These are phyloP conservation scores for Pythium grandisporangium DNA, from an alignment of 352 stramenopile species.

Conservation along the genomic window DNA sequence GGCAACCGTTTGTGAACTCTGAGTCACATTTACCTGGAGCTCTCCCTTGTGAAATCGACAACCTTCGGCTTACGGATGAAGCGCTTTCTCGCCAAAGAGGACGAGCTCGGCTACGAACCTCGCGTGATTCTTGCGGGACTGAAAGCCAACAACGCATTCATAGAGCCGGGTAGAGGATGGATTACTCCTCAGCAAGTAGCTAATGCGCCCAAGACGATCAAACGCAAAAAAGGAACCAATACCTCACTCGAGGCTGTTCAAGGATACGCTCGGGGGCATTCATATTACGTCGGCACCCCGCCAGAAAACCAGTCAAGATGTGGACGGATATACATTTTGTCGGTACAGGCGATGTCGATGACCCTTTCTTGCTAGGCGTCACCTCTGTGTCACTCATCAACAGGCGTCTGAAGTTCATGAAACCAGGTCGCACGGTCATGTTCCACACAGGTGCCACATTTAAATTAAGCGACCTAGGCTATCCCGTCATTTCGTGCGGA, in stretches of 20 bases:
- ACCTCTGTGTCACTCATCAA: background rate
- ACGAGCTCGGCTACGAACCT: background rate
- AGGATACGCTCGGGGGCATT: background rate
- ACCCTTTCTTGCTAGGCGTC: background rate
- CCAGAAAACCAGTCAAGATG: too few species aligned
- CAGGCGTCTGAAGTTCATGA: background rate
- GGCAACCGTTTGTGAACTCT: background rate
- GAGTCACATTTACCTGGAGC: too few species aligned
- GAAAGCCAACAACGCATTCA: background rate
- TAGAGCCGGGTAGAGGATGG: background rate
- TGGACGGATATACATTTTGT: too few species aligned
- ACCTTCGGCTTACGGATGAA: background rate
- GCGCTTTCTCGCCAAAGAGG: background rate
- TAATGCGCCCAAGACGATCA: background rate
- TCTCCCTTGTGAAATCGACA: too few species aligned
- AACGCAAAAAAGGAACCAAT: background rate
- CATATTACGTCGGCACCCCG: background rate
- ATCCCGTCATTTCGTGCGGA: constrained; percentile 4
- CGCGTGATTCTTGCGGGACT: background rate
- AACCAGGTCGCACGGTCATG: background rate
- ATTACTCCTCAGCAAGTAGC: background rate
- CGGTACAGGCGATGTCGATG: background rate
- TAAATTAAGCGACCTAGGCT: constrained; percentile 4
- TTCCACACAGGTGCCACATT: constrained; percentile 4
- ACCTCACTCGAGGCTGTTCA: background rate